These are phyloP conservation scores for Penicillium arizonense DNA, from an alignment of 495 filamentous ascomycete genomes.

Conservation along the genomic window DNA sequence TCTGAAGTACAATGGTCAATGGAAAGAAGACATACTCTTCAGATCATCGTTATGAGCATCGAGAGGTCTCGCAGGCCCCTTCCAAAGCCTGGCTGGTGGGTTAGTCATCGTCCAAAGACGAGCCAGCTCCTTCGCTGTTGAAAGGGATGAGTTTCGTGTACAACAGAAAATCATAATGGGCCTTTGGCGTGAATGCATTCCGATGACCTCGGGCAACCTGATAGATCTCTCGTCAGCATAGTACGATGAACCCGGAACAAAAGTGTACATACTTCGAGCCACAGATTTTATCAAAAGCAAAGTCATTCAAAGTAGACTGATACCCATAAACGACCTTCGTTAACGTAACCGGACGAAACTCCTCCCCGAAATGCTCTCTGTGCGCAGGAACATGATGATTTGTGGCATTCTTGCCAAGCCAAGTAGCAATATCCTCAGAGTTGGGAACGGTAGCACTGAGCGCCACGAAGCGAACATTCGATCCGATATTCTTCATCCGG, in stretches of 20 bases:
- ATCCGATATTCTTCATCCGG: conserved; percentile 90
- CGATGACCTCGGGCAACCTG: conserved; percentile 71
- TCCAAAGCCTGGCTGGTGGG: conserved; percentile 64
- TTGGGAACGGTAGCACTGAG: conserved; percentile 94
- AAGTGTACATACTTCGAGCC: conserved; percentile 59
- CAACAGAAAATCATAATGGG: conserved; percentile 94
- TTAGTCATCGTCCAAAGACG: conserved; percentile 60
- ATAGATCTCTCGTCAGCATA: background rate
- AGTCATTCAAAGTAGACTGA: conserved; percentile 68
- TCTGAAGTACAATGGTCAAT: background rate
- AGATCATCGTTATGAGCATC: conserved; percentile 64
- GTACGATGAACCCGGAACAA: background rate
- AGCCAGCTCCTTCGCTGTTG: conserved; percentile 72
- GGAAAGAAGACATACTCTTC: conserved; percentile 32
- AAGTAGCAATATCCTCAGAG: conserved; percentile 82
- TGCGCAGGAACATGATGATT: conserved; percentile 67
- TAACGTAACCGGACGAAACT: conserved; percentile 83
- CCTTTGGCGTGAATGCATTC: conserved; percentile 72
- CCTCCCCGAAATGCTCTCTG: conserved; percentile 83
- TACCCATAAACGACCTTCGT: conserved; percentile 86
- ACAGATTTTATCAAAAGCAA: conserved; percentile 78
- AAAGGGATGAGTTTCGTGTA: conserved; percentile 73
- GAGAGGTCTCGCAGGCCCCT: conserved; percentile 53
- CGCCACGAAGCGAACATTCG: conserved; percentile 85
- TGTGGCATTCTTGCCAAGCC: conserved; percentile 78